Conservation (phyloP, 164 flowering plant species). For the Euptelea pleiosperma region DNA sequence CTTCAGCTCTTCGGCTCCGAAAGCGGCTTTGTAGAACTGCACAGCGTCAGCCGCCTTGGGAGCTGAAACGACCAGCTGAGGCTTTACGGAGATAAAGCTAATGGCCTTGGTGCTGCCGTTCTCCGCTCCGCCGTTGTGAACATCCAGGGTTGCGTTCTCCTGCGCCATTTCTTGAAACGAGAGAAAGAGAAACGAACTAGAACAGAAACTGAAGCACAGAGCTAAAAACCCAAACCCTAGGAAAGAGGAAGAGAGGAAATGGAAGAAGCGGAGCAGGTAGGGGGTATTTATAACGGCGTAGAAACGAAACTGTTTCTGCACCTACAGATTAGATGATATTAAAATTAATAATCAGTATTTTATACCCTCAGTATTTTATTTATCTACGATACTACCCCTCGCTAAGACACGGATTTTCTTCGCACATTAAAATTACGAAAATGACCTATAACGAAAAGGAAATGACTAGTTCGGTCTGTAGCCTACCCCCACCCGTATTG, state of each 20-base stretch:
- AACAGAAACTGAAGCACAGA: too few relatives aligned
- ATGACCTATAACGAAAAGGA: too few relatives aligned
- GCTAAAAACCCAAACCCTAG: constrained; percentile 29
- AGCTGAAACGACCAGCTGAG: constrained; percentile 56
- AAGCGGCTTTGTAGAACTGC: constrained; percentile 74
- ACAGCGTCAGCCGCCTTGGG: constrained; percentile 71
- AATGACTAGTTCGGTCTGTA: too few relatives aligned
- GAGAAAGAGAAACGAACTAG: not conserved
- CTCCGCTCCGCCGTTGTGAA: constrained; percentile 33
- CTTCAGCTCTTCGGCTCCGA: constrained; percentile 71
- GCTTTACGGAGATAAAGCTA: constrained; percentile 42
- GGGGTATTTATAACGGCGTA: constrained; percentile 35
- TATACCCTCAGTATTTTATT: too few relatives aligned
- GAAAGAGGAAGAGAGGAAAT: constrained; percentile 19
- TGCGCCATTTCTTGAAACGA: constrained; percentile 34
- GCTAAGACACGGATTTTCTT: too few relatives aligned
- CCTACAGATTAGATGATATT: not conserved
- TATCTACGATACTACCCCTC: too few relatives aligned
- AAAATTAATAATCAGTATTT: too few relatives aligned
- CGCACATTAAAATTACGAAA: too few relatives aligned
- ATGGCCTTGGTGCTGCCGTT: constrained; percentile 27
- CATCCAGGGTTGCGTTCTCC: constrained; percentile 21
- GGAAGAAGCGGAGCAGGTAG: not conserved
- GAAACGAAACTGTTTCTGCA: constrained; percentile 40
- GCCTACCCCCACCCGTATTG: too few relatives aligned